These are phyloP conservation scores for Sclerotinia nivalis DNA, from an alignment of 2,329 filamentous ascomycete species.

Conservation along the genomic window DNA sequence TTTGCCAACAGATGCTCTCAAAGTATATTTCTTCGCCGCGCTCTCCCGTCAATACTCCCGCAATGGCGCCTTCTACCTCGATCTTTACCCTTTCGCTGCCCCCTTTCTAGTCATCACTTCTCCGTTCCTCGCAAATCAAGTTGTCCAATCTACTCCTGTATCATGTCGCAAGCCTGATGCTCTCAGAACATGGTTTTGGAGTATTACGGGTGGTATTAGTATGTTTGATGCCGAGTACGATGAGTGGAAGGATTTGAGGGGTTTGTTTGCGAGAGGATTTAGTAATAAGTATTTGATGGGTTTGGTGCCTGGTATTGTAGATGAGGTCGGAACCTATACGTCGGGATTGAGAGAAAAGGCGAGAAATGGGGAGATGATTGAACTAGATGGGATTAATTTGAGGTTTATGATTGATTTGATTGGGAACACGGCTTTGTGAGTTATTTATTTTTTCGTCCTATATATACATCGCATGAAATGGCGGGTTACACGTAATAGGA, in stretches of 20 bases:
- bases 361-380: conserved; percentile 28
- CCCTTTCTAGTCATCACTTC: conserved; percentile 30
- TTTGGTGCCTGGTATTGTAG: conserved; percentile 29
- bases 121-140: conserved; percentile 30
- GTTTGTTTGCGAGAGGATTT: conserved; percentile 36
- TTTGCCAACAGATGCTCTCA: conserved; percentile 28
- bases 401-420: conserved; percentile 35
- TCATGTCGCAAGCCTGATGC: conserved; percentile 26
- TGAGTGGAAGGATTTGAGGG: conserved; percentile 32
- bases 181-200: conserved; percentile 26
- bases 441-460: neutral
- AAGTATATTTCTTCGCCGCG: conserved; percentile 28
- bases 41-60: conserved; percentile 26
- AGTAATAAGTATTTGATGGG: conserved; percentile 27
- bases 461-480: neutral
- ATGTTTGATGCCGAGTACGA: conserved; percentile 31
- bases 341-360: conserved; percentile 26
- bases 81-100: conserved; percentile 32
- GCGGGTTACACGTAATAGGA: neutral
- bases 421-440: conserved; percentile 26
- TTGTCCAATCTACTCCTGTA: conserved; percentile 26
- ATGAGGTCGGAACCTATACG: conserved; percentile 25
- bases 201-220: conserved; percentile 25
- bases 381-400: conserved; percentile 27
- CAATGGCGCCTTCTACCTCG: conserved; percentile 31